Evolutionary conservation across 192 early-diverging fungal genomes (phyloP).

Genomic region (Coemansia sp.): DNA sequence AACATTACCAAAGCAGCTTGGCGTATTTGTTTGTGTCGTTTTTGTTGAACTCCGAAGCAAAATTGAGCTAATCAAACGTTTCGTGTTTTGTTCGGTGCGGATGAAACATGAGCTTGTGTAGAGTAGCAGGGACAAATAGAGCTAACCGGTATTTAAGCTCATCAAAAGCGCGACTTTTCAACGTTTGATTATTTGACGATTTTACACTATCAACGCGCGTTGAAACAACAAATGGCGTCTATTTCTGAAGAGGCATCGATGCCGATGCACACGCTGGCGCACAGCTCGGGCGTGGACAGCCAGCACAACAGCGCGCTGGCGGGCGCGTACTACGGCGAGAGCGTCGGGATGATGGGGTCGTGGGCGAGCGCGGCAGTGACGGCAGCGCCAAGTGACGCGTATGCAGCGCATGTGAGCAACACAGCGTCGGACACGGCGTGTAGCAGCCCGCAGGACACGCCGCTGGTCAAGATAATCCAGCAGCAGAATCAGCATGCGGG

Average conservation of each 20-base stretch:
- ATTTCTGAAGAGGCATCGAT: constrained; percentile 6
- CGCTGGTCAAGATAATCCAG: constrained; percentile 49
- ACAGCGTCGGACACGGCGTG: constrained; percentile 25
- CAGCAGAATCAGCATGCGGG: constrained; percentile 10
- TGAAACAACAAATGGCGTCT: background rate
- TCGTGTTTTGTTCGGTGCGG: no score
- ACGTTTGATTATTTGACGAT: no score
- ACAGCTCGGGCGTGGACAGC: background rate
- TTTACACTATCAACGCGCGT: no score
- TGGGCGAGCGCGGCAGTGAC: constrained; percentile 13
- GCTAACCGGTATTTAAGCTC: no score
- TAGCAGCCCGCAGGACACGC: constrained; percentile 49
- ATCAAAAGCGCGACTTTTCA: no score
- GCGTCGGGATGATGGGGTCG: constrained; percentile 15
- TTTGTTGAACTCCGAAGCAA: background rate
- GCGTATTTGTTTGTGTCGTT: background rate
- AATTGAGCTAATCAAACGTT: no score
- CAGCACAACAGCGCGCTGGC: constrained; percentile 3
- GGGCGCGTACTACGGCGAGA: constrained; percentile 1
- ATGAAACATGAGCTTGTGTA: no score
- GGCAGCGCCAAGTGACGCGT: background rate
- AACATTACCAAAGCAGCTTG: background rate
- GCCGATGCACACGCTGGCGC: constrained; percentile 3
- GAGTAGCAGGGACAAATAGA: no score
- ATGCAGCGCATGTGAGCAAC: constrained; percentile 7